Conservation (phyloP, 345 rosid species). For the Microcos paniculata region DNA sequence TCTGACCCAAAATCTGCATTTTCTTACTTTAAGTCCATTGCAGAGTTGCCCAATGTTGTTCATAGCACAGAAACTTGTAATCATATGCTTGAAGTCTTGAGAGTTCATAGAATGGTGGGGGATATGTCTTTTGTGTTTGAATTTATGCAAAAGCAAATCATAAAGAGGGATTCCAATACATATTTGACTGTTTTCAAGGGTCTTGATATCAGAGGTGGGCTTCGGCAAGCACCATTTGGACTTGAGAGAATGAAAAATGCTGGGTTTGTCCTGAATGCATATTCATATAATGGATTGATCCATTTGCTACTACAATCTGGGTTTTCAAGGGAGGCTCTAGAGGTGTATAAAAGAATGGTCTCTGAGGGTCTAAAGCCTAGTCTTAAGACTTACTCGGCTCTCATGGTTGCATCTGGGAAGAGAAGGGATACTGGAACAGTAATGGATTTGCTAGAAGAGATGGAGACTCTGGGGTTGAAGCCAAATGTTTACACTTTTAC, state of each 20-base stretch:
- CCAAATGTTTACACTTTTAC: slow-evolving; percentile 92
- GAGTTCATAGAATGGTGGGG: slow-evolving; percentile 50
- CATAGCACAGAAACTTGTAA: slow-evolving; percentile 76
- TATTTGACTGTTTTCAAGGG: slow-evolving; percentile 62
- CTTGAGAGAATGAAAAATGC: slow-evolving; percentile 60
- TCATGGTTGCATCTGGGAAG: slow-evolving; percentile 90
- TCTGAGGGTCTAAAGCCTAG: slow-evolving; percentile 87
- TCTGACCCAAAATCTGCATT: slow-evolving; percentile 56
- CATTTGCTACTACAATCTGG: slow-evolving; percentile 69
- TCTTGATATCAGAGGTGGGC: slow-evolving; percentile 59
- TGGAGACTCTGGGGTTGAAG: slow-evolving; percentile 75
- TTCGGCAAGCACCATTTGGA: slow-evolving; percentile 53
- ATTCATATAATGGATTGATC: slow-evolving; percentile 80
- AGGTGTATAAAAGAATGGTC: slow-evolving; percentile 65
- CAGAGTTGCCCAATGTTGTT: slow-evolving; percentile 40
- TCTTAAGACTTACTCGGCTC: slow-evolving; percentile 87
- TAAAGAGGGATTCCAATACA: slow-evolving; percentile 59
- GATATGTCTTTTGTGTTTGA: slow-evolving; percentile 74
- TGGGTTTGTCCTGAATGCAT: slow-evolving; percentile 71
- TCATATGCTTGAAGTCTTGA: slow-evolving; percentile 74
- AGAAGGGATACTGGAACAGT: slow-evolving; percentile 68
- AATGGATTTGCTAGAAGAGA: slow-evolving; percentile 73
- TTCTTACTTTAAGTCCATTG: slow-evolving; percentile 61
- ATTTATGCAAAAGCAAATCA: slow-evolving; percentile 77
- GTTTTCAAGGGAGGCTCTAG: slow-evolving; percentile 60